phyloP scores from a whole-genome alignment of 345 rosid species.

The Hevea brasiliensis region DNA sequence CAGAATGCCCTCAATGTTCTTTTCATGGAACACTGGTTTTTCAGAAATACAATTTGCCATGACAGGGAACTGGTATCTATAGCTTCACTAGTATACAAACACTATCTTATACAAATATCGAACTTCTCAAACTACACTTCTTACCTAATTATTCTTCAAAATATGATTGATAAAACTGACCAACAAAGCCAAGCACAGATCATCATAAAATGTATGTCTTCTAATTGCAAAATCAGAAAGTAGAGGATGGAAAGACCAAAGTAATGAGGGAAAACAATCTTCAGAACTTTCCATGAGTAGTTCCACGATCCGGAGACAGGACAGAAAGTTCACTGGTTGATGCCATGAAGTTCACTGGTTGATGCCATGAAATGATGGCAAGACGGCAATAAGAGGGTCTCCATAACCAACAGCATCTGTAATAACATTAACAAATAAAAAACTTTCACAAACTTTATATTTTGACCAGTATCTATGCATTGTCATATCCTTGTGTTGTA shows the following conservation, averaged over 20 bases:
- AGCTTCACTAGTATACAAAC: neutral
- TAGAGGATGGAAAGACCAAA: neutral
- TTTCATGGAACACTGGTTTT: neutral
- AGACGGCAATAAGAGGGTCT: conserved; percentile 79
- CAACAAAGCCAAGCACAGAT: neutral
- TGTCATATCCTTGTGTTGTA: too few relatives aligned
- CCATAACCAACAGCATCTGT: conserved; percentile 87
- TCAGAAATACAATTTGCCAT: conserved; percentile 3
- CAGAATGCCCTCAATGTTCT: neutral
- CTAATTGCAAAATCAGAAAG: conserved; percentile 5
- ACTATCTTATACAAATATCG: neutral
- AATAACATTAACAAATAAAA: neutral
- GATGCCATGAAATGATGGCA: conserved; percentile 79
- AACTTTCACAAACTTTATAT: neutral
- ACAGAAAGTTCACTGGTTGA: conserved; percentile 32
- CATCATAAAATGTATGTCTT: neutral
- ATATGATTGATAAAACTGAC: neutral
- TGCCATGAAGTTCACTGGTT: conserved; percentile 47
- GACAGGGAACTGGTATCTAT: neutral
- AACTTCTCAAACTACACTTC: neutral
- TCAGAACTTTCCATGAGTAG: neutral
- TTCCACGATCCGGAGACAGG: conserved; percentile 3
- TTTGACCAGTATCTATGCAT: neutral
- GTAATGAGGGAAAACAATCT: neutral
- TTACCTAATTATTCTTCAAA: conserved; percentile 1